A percentile compares a stretch with the other conserved stretches of the same genome.
Evolutionary conservation across 2,329 filamentous ascomycete genomes (phyloP).

Genomic region (Sclerotiophoma versabilis): DNA sequence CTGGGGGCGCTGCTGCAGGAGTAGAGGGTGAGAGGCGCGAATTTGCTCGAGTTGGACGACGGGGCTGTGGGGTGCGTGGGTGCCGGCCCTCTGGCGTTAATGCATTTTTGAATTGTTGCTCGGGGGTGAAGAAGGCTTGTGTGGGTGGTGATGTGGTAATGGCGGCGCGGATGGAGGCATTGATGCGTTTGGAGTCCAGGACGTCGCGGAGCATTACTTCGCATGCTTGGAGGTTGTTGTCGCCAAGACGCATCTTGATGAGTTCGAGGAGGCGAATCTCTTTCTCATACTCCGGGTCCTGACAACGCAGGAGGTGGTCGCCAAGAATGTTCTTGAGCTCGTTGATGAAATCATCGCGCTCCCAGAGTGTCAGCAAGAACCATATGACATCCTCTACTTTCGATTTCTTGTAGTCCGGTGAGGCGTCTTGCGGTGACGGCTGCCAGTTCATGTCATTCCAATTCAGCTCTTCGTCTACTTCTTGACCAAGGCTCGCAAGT

Average conservation of each 20-base stretch:
- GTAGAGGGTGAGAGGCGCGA: conserved; percentile 22
- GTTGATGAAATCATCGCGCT: conserved; percentile 92
- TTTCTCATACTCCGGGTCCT: conserved; percentile 72
- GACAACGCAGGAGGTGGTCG: conserved; percentile 73
- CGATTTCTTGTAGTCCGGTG: conserved; percentile 85
- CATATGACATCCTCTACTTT: conserved; percentile 91
- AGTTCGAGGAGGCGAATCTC: conserved; percentile 83
- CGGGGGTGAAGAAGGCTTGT: conserved; percentile 27
- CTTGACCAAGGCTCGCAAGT: conserved; percentile 60
- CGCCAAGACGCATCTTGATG: conserved; percentile 87
- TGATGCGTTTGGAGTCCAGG: conserved; percentile 78
- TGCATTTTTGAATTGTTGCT: conserved; percentile 17
- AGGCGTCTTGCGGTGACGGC: conserved; percentile 91
- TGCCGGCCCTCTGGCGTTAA: conserved; percentile 30
- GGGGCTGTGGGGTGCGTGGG: conserved; percentile 36
- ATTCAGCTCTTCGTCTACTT: conserved; percentile 71
- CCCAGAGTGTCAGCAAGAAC: conserved; percentile 85
- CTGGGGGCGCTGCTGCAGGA: conserved; percentile 33
- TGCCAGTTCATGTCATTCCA: conserved; percentile 95
- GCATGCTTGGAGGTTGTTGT: conserved; percentile 84
- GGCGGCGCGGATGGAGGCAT: conserved; percentile 58
- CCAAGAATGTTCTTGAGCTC: conserved; percentile 91
- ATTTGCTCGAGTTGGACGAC: conserved; percentile 26
- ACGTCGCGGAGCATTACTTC: conserved; percentile 98
- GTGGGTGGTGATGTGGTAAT: conserved; percentile 11